phyloP scores from a whole-genome alignment of 139 green algal genomes.

The Desmodesmus armatus region DNA sequence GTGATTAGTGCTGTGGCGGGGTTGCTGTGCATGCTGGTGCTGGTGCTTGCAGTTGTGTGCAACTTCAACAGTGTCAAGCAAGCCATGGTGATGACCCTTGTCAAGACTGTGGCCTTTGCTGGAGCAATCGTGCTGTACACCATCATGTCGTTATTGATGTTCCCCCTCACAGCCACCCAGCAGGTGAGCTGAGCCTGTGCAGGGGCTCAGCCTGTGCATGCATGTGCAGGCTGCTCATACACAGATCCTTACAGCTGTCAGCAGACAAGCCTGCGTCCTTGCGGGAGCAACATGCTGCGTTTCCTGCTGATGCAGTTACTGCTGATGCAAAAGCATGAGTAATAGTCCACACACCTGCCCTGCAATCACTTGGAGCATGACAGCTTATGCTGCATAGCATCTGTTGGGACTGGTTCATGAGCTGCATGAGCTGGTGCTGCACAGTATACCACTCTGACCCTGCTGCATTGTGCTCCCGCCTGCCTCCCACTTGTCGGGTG shows the following conservation, averaged over 20 bases:
- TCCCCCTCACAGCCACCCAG: constrained; percentile 13
- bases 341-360: too few relatives aligned
- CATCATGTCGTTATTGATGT: background rate
- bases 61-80: constrained; percentile 18
- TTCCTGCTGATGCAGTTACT: background rate
- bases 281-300: background rate
- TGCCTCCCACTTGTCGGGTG: too few relatives aligned
- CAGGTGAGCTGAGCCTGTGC: background rate
- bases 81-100: background rate
- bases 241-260: background rate
- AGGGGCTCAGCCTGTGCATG: too few relatives aligned
- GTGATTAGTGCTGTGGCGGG: too few relatives aligned
- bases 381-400: too few relatives aligned
- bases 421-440: too few relatives aligned
- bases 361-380: too few relatives aligned
- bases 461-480: too few relatives aligned
- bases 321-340: constrained; percentile 1
- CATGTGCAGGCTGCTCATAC: too few relatives aligned
- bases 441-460: too few relatives aligned
- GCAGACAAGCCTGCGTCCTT: background rate
- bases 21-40: constrained; percentile 7
- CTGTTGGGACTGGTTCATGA: too few relatives aligned
- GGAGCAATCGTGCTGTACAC: constrained; percentile 12
- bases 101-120: constrained; percentile 10
- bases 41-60: background rate